Evolutionary conservation across 768 basidiomycete species (phyloP).

Genomic region (Tylopilus felleus): DNA sequence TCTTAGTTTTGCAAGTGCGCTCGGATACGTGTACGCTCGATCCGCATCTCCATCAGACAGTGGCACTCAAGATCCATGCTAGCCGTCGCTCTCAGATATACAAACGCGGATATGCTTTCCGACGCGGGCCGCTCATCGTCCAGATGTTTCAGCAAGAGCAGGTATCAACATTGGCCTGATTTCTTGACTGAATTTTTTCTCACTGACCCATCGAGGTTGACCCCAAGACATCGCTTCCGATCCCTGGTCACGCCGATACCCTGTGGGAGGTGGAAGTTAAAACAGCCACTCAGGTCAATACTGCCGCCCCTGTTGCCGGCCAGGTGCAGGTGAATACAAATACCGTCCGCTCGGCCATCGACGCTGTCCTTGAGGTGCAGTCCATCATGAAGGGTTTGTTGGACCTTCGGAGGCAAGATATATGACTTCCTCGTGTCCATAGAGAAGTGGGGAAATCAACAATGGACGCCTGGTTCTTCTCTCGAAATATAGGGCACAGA

Average conservation of each 20-base stretch:
- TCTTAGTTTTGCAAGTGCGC: constrained; percentile 71
- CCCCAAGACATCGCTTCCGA: constrained; percentile 68
- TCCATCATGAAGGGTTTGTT: constrained; percentile 80
- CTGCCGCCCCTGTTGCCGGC: constrained; percentile 39
- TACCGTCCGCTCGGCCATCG: constrained; percentile 65
- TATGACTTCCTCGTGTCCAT: constrained; percentile 32
- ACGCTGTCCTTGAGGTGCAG: constrained; percentile 79
- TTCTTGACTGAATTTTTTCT: neutral
- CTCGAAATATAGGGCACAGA: too few species aligned
- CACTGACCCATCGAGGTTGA: constrained; percentile 50
- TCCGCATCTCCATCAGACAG: neutral
- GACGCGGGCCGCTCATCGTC: constrained; percentile 65
- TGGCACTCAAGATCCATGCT: constrained; percentile 2
- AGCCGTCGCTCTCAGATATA: constrained; percentile 74
- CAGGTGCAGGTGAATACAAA: constrained; percentile 64
- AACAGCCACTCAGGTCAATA: constrained; percentile 73
- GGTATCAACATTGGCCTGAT: constrained; percentile 35
- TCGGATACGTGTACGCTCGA: constrained; percentile 65
- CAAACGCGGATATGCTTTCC: constrained; percentile 77
- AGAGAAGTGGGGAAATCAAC: neutral
- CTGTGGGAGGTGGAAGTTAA: constrained; percentile 89
- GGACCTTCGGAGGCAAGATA: constrained; percentile 72
- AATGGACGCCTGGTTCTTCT: neutral
- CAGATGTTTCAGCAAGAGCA: constrained; percentile 87
- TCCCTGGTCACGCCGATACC: constrained; percentile 74